phyloP scores from a whole-genome alignment of 768 basidiomycete species.

The Paxillus ammoniavirescens region DNA sequence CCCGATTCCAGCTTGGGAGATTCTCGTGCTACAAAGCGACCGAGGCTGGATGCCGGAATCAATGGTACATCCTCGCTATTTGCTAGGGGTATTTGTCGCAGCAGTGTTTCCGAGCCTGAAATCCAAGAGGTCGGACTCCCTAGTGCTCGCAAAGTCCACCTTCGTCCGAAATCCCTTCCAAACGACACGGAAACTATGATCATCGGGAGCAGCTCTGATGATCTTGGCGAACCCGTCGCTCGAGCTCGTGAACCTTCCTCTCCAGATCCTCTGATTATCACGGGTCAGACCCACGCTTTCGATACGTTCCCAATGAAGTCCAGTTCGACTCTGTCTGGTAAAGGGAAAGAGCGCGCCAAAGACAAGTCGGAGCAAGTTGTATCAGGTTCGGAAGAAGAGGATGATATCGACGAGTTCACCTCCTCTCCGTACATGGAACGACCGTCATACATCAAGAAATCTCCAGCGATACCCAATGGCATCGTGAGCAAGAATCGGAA shows the following conservation, averaged over 20 bases:
- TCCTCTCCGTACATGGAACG: conserved; percentile 1
- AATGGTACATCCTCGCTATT: conserved; percentile 7
- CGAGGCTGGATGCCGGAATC: conserved; percentile 11
- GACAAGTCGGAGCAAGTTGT: conserved; percentile 11
- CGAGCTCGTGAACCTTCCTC: conserved; percentile 15
- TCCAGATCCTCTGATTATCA: conserved; percentile 18
- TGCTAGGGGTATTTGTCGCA: not conserved
- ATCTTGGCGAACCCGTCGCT: conserved; percentile 22
- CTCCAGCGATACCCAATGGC: conserved; percentile 15
- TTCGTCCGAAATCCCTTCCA: not conserved
- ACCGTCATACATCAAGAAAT: not conserved
- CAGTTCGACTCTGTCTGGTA: conserved; percentile 3
- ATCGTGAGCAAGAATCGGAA: conserved; percentile 11
- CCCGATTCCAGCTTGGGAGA: not conserved
- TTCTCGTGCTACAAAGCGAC: conserved; percentile 21
- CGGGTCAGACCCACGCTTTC: conserved; percentile 17
- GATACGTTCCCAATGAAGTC: conserved; percentile 16
- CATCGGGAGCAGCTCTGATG: conserved; percentile 17
- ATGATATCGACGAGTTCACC: conserved; percentile 19
- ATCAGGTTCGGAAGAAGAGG: conserved; percentile 24
- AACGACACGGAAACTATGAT: conserved; percentile 22
- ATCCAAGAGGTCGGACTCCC: conserved; percentile 18
- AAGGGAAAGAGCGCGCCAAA: conserved; percentile 24
- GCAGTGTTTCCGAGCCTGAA: conserved; percentile 16
- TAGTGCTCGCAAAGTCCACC: not conserved